phyloP scores from a whole-genome alignment of 2,329 filamentous ascomycete genomes.

The Pseudogymnoascus destructans region DNA sequence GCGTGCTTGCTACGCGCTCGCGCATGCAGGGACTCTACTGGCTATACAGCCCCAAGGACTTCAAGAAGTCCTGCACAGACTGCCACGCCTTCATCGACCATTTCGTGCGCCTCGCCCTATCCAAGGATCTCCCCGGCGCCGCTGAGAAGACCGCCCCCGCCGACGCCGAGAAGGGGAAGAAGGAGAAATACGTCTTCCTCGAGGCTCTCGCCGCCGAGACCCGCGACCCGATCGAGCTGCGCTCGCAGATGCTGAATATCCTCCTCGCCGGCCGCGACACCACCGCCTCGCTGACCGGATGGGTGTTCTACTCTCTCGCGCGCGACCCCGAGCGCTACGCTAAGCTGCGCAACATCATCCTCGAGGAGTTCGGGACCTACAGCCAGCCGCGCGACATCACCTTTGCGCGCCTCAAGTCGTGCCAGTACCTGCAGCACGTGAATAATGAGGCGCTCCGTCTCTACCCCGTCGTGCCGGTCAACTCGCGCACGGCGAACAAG shows the following conservation, averaged over 20 bases:
- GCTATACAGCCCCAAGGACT: slow-evolving; percentile 26
- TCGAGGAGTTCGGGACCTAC: slow-evolving; percentile 28
- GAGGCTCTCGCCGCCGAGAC: slow-evolving; percentile 40
- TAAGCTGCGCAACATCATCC: slow-evolving; percentile 31
- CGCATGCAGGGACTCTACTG: slow-evolving; percentile 17
- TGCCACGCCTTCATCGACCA: slow-evolving; percentile 34
- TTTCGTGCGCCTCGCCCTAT: slow-evolving; percentile 32
- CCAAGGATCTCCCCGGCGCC: slow-evolving; percentile 11
- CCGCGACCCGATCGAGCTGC: slow-evolving; percentile 32
- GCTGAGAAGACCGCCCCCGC: slow-evolving; percentile 16
- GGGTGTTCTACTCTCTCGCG: slow-evolving; percentile 33
- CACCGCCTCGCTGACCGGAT: slow-evolving; percentile 39
- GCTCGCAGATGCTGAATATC: slow-evolving; percentile 39
- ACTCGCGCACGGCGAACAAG: slow-evolving; percentile 34
- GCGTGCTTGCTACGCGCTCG: slow-evolving; percentile 15
- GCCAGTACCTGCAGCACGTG: slow-evolving; percentile 22
- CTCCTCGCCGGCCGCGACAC: slow-evolving; percentile 47
- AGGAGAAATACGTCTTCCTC: slow-evolving; percentile 36
- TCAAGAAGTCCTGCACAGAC: slow-evolving; percentile 18
- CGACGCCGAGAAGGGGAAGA: slow-evolving; percentile 20
- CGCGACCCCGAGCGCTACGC: slow-evolving; percentile 30
- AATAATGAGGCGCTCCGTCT: slow-evolving; percentile 34
- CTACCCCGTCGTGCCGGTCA: slow-evolving; percentile 41
- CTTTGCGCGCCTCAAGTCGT: slow-evolving; percentile 21
- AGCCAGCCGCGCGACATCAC: slow-evolving; percentile 20